Evolutionary conservation across 1,284 basidiomycete genomes (phyloP), one percentile per base, ranked within the genome.

Genomic region (Cryptococcus jaspeensis): DNA sequence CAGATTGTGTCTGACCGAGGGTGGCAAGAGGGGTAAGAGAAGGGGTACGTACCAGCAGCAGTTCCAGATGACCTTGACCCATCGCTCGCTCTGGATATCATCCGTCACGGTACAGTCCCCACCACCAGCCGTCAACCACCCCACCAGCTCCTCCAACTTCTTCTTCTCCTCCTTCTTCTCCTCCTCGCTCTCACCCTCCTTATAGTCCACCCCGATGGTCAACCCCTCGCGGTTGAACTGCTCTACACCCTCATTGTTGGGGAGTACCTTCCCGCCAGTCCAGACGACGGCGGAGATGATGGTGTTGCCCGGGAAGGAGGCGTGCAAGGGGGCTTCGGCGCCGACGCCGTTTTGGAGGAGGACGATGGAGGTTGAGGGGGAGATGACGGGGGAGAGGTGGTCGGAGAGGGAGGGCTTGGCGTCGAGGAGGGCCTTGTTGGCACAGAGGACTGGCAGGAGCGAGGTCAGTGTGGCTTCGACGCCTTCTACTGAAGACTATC

Each of bases 311-410:
- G 80, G 79, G 64, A 81, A 78, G 18, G 67, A 67, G 2, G 60
- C 58, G 57, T 78, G 74, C 23, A 80, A 70, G 16, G 80, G 78
- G 25, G 72, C 78, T 66, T 81, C 81, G 51, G 78, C 78, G 6
- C 79, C 80, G 5, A 81, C 78, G 22, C 81, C 81, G 61, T 82
- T 82, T 66, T 82, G 80, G 0, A 82, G 69, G 32, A 81, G 67
- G n/a, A 81, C 77, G 40, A 81, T 74, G 28, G 73, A 66, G 0
- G 80, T 81, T 5, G 62, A 42, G 20, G 64, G 60, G 3, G 60
- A 53, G 36, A 75, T 61, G 39, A 75, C 65, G 11, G 77, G 76
- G 12, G 42, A 44, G 53, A 79, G 64, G 45, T 71, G 66, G 37
- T 77, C 74, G 1, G 72, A 63, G 2, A 77, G 68, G 2, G 70